A percentile compares a stretch with the other conserved stretches of the same genome.
Evolutionary conservation across 495 filamentous ascomycete species (phyloP).

Genomic region (Astrothelium macrocarpum): DNA sequence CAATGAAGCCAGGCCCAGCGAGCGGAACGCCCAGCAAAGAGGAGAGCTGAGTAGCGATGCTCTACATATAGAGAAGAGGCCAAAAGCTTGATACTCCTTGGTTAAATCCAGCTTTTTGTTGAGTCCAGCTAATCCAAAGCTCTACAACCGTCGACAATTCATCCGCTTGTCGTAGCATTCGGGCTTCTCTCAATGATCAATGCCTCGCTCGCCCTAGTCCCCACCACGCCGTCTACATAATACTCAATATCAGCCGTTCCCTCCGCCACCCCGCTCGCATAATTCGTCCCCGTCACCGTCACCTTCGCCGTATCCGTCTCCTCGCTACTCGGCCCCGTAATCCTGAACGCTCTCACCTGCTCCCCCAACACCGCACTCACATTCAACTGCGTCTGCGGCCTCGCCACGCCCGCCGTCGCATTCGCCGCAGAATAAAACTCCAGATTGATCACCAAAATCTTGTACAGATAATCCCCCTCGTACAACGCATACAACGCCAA

Average conservation of each 20-base stretch:
- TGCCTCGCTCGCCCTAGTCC: not conserved
- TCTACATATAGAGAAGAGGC: too few relatives aligned
- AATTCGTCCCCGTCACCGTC: not conserved
- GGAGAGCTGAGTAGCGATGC: too few relatives aligned
- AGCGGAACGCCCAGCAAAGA: too few relatives aligned
- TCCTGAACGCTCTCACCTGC: not conserved
- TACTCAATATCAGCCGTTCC: not conserved
- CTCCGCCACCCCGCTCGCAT: not conserved
- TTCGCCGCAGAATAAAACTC: not conserved
- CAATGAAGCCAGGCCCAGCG: too few relatives aligned
- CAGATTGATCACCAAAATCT: not conserved
- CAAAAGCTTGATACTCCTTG: too few relatives aligned
- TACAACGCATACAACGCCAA: slow-evolving; percentile 1
- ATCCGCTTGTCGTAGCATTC: not conserved
- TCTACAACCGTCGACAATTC: too few relatives aligned
- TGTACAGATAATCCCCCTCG: not conserved
- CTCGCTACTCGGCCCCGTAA: not conserved
- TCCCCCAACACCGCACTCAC: not conserved
- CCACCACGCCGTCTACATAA: not conserved
- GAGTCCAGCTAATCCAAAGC: too few relatives aligned
- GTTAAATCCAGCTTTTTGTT: too few relatives aligned
- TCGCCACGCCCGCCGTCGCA: not conserved
- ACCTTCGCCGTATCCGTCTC: not conserved
- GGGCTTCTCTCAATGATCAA: slow-evolving; percentile 1
- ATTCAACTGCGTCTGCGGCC: not conserved